Percentiles rank a stretch among this genome's conserved stretches.
phyloP scores from a whole-genome alignment of 345 rosid species.

The Melastoma malabathricum region DNA sequence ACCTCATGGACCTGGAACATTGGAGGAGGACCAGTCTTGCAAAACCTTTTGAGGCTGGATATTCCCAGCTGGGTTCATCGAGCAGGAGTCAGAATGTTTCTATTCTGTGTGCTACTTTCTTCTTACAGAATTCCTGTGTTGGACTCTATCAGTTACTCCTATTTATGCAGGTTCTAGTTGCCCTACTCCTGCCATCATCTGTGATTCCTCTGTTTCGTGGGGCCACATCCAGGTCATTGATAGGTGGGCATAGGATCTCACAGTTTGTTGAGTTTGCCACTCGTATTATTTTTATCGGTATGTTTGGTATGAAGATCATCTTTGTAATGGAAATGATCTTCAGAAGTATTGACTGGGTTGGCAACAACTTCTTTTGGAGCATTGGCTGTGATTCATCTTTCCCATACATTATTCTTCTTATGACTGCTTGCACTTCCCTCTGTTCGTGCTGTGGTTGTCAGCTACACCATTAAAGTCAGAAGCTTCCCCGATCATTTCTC shows the following conservation, averaged over 20 bases:
- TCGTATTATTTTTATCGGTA: constrained; percentile 45
- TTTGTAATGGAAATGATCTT: constrained; percentile 77
- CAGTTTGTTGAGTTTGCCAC: constrained; percentile 54
- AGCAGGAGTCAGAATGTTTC: constrained; percentile 69
- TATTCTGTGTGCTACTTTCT: constrained; percentile 68
- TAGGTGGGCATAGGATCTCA: constrained; percentile 77
- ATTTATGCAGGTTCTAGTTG: constrained; percentile 67
- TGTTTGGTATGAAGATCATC: constrained; percentile 62
- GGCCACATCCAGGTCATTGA: constrained; percentile 72
- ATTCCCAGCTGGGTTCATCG: constrained; percentile 92
- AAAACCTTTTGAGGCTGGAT: constrained; percentile 62
- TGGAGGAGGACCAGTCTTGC: constrained; percentile 61
- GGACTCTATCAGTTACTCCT: constrained; percentile 81
- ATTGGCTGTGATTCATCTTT: constrained; percentile 33
- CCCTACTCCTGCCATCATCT: constrained; percentile 80
- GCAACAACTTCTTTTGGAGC: constrained; percentile 68
- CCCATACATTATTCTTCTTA: constrained; percentile 45
- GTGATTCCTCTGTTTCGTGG: constrained; percentile 83
- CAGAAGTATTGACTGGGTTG: constrained; percentile 88
- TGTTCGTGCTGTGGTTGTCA: constrained; percentile 77
- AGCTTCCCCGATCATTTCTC: constrained; percentile 35
- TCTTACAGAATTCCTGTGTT: constrained; percentile 79
- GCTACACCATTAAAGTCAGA: constrained; percentile 83
- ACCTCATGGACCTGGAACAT: constrained; percentile 69
- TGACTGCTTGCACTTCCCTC: constrained; percentile 52